Base-by-base conservation (phyloP, 2,329 filamentous ascomycete genomes). In the Fusarium multiceps region DNA sequence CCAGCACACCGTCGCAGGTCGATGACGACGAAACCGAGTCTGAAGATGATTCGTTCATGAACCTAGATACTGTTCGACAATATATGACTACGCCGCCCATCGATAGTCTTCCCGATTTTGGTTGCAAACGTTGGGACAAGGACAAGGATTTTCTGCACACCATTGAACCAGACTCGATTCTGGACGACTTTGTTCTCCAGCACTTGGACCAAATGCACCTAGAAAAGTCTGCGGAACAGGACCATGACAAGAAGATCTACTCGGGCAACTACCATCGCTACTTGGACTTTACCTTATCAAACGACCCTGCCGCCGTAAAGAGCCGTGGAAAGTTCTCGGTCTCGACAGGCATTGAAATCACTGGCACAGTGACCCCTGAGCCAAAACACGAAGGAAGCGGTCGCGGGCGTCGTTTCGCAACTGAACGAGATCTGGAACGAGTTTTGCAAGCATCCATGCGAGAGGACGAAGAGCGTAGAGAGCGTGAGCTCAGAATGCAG, bases 351-450 rank as follows among this genome's bases (percentile, higher is more conserved):
- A 70, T 75, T 3, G 82, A 82, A 14, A 62, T 75, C 2, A 75
- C 68, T 8, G 78, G 79, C 1, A 75, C 81, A 18, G 76, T 80
- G 10, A 79, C 86, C 9, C 82, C 85, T 16, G 89, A 90, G 63
- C 78, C 85, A 4, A 88, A 86, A 65, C 82, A 85, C 1, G 89
- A 92, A 76, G 84, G 86, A 8, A 82, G 87, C 65, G 82, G 87
- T 28, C 74, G 81, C 28, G 78, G 86, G 56, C 86, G 85, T 62
- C 83, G 88, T 59, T 92, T 89, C 76, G 89, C 88, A 16, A 92
- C 90, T 18, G 92, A 94, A 74, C 88, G 91, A 54, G 92, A 94
- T 64, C 79, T 94, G 9, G 89, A 94, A 76, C 86, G 88, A 40
- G 90, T 92, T 9, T 80, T 94, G 49, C 88, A 92, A 75, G 89